These are phyloP conservation scores for Boletellus emodensis DNA, from an alignment of 768 basidiomycete genomes.

Conservation along the genomic window DNA sequence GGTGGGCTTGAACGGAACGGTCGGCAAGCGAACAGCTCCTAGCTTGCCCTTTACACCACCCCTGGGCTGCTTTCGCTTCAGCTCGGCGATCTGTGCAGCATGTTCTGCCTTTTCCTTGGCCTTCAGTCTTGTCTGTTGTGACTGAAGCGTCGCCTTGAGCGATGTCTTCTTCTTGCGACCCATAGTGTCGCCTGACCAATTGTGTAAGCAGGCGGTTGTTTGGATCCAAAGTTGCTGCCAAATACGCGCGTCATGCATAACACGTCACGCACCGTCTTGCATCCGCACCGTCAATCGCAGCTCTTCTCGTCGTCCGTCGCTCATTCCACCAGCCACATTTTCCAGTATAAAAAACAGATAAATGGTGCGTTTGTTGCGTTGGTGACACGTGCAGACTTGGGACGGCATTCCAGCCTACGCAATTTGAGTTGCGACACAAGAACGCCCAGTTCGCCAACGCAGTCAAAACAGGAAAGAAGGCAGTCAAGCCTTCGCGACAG, in stretches of 20 bases:
- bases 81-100: slow-evolving; percentile 38
- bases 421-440: slow-evolving; percentile 77
- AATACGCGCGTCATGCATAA: slow-evolving; percentile 16
- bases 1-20: slow-evolving; percentile 60
- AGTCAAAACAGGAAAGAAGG: slow-evolving; percentile 71
- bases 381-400: not conserved
- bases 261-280: not conserved
- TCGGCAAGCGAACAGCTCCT: slow-evolving; percentile 36
- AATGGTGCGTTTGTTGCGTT: slow-evolving; percentile 30
- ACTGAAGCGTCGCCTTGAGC: slow-evolving; percentile 64
- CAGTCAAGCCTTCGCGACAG: slow-evolving; percentile 65
- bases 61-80: slow-evolving; percentile 35
- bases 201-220: slow-evolving; percentile 21
- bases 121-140: slow-evolving; percentile 64
- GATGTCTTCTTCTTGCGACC: slow-evolving; percentile 51
- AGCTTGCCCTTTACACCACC: slow-evolving; percentile 36
- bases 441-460: slow-evolving; percentile 79
- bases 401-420: slow-evolving; percentile 52
- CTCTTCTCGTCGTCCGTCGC: slow-evolving; percentile 16
- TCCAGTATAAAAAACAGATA: not conserved
- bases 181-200: slow-evolving; percentile 10
- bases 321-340: slow-evolving; percentile 21
- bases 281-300: not conserved
- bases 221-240: slow-evolving; percentile 27
- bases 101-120: slow-evolving; percentile 59